Evolutionary conservation across 208 protist genomes (phyloP).

Genomic region (Trypanosoma cruzi): DNA sequence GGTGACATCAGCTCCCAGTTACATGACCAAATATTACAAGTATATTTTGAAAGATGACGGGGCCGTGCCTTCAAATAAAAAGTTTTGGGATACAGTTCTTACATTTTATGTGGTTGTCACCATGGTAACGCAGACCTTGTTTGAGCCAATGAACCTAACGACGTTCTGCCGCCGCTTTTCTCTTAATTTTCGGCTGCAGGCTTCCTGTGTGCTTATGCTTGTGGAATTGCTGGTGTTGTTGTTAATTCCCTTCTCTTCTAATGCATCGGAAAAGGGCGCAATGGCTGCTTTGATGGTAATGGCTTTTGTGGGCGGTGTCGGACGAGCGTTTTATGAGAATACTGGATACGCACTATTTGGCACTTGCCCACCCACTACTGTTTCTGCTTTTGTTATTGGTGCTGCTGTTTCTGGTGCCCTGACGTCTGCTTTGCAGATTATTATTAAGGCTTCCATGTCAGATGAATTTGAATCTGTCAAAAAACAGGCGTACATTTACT

Average conservation of each 20-base stretch:
- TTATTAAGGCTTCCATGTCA: conserved; percentile 67
- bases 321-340: conserved; percentile 85
- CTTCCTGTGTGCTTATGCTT: conserved; percentile 54
- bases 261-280: conserved; percentile 40
- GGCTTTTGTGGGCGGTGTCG: conserved; percentile 61
- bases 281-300: conserved; percentile 72
- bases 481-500: conserved; percentile 78
- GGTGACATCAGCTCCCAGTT: conserved; percentile 83
- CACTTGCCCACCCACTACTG: conserved; percentile 60
- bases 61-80: conserved; percentile 31
- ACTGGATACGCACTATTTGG: conserved; percentile 90
- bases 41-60: conserved; percentile 46
- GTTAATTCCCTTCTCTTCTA: conserved; percentile 18
- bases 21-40: conserved; percentile 88
- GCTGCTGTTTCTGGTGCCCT: conserved; percentile 59
- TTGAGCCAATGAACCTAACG: conserved; percentile 72
- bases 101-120: conserved; percentile 85
- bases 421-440: conserved; percentile 75
- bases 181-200: conserved; percentile 54
- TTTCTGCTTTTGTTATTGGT: conserved; percentile 75
- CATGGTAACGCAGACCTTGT: conserved; percentile 70
- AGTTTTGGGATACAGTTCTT: conserved; percentile 76
- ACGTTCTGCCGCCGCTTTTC: conserved; percentile 78
- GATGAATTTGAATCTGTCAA: conserved; percentile 44
- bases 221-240: conserved; percentile 48